A percentile compares a stretch with the other conserved stretches of the same genome.
These are phyloP conservation scores for Pichia norvegensis DNA, from an alignment of 1,139 yeast species.

Conservation along the genomic window DNA sequence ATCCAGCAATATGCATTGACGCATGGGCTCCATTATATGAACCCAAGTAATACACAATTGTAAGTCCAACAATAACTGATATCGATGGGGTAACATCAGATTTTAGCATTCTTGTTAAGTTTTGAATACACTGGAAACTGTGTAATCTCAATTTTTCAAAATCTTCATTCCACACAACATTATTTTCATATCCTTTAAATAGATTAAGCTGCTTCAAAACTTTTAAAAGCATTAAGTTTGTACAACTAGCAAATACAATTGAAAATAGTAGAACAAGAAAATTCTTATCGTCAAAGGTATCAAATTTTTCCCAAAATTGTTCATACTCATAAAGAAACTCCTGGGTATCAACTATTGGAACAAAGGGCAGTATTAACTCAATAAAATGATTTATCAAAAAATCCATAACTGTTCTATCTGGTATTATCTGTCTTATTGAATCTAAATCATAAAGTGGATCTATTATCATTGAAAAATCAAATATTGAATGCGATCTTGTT, in stretches of 20 bases:
- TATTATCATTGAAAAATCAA: constrained; percentile 15
- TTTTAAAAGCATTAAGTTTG: constrained; percentile 13
- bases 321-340: constrained; percentile 17
- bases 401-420: constrained; percentile 11
- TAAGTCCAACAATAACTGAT: constrained; percentile 15
- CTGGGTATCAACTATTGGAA: constrained; percentile 19
- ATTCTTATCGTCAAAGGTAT: constrained; percentile 11
- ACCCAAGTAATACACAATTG: constrained; percentile 19
- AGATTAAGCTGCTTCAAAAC: not conserved
- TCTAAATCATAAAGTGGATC: constrained; percentile 7
- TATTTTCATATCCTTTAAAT: not conserved
- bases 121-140: constrained; percentile 17
- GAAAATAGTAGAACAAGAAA: constrained; percentile 16
- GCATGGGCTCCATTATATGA: constrained; percentile 16
- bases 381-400: constrained; percentile 16
- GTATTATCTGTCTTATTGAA: constrained; percentile 11
- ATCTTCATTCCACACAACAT: not conserved
- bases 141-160: constrained; percentile 12
- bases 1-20: constrained; percentile 8
- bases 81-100: constrained; percentile 17
- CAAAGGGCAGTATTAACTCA: constrained; percentile 15
- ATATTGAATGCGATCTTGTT: constrained; percentile 12
- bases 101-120: constrained; percentile 13
- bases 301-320: constrained; percentile 12
- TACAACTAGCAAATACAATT: constrained; percentile 17